Percentiles rank a stretch among this genome's conserved stretches.
Evolutionary conservation across 306 rosid species (phyloP).

Genomic region (Fragaria ananassa): DNA sequence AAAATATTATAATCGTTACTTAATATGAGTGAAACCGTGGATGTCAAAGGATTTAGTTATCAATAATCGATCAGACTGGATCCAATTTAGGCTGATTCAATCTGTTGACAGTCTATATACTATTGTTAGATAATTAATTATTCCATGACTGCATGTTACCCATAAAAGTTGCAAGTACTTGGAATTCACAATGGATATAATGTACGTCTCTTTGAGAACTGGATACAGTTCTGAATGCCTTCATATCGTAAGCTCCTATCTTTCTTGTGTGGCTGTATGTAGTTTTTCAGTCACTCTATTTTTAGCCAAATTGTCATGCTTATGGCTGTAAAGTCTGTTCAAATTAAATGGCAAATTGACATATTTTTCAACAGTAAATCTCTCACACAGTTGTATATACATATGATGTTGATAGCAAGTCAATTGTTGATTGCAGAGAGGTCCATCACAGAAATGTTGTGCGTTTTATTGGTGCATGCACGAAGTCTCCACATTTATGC

Average conservation of each 20-base stretch:
- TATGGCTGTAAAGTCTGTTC: not conserved
- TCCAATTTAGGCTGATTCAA: not conserved
- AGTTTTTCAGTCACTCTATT: not conserved
- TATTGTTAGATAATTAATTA: not conserved
- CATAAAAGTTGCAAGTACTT: not conserved
- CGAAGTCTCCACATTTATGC: slow-evolving; percentile 81
- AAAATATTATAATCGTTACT: not conserved
- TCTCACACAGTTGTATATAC: not conserved
- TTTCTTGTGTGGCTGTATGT: not conserved
- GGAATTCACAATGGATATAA: not conserved
- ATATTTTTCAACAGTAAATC: not conserved
- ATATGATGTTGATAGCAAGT: not conserved
- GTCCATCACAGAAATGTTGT: slow-evolving; percentile 92
- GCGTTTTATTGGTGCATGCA: slow-evolving; percentile 89
- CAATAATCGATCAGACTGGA: not conserved
- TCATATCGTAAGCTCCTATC: not conserved
- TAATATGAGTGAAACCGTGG: not conserved
- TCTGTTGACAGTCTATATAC: not conserved
- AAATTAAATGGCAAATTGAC: not conserved
- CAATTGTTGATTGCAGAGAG: slow-evolving; percentile 57
- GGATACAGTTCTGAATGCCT: not conserved
- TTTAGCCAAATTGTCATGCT: not conserved
- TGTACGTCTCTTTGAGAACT: not conserved
- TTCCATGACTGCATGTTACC: not conserved
- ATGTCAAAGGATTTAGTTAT: not conserved